A percentile compares a stretch with the other conserved stretches of the same genome.
Evolutionary conservation across 148 eudicot genomes (phyloP).

Genomic region (Selenicereus undatus): DNA sequence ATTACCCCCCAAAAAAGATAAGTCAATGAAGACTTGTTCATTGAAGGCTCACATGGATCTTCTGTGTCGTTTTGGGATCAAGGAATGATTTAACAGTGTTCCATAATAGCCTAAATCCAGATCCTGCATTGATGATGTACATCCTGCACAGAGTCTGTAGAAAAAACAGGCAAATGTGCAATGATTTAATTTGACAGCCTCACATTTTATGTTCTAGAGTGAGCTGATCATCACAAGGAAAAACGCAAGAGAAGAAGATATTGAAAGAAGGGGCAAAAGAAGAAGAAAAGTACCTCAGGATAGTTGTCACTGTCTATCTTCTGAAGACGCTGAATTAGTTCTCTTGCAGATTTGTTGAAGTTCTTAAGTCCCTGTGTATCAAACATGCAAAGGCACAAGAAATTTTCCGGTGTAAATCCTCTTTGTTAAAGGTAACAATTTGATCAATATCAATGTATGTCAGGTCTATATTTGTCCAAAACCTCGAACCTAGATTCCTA

Average conservation of each 20-base stretch:
- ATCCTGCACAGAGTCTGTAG: conserved; percentile 71
- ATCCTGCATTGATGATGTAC: conserved; percentile 95
- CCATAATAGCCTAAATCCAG: conserved; percentile 94
- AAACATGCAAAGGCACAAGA: neutral
- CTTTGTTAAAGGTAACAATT: neutral
- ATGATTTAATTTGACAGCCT: neutral
- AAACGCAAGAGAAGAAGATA: neutral
- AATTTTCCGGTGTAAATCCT: neutral
- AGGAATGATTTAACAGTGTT: conserved; percentile 83
- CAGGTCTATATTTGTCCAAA: no score
- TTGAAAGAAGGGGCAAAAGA: neutral
- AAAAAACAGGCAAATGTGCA: neutral
- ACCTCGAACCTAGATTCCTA: no score
- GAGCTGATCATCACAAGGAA: neutral
- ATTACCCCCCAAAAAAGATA: neutral
- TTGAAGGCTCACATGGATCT: conserved; percentile 65
- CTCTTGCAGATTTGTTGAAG: conserved; percentile 83
- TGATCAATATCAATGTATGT: neutral
- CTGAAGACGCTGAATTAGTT: conserved; percentile 75
- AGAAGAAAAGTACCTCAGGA: conserved; percentile 53
- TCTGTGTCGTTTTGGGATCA: conserved; percentile 85
- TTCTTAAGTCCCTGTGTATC: conserved; percentile 66
- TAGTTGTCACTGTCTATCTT: conserved; percentile 80
- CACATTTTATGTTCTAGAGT: neutral
- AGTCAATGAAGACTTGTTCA: neutral